A percentile compares a stretch with the other conserved stretches of the same genome.
Evolutionary conservation across 306 rosid species (phyloP).

Genomic region (Cicer chorassanicum): DNA sequence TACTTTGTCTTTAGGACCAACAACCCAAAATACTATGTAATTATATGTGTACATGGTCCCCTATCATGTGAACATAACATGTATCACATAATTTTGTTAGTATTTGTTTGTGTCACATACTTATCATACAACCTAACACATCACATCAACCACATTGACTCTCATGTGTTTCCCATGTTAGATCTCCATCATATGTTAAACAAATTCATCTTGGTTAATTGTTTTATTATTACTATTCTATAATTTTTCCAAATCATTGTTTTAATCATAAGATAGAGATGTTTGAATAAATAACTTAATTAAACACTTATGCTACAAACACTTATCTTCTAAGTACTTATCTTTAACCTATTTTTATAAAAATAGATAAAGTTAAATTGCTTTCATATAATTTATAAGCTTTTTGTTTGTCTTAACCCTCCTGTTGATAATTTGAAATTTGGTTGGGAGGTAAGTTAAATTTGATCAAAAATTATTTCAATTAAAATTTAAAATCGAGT

Average conservation of each 20-base stretch:
- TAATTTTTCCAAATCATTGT: constrained; percentile 22
- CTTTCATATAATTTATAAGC: background rate
- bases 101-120: constrained; percentile 51
- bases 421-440: too few relatives aligned
- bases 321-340: background rate
- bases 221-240: background rate
- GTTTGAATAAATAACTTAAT: background rate
- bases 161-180: constrained; percentile 59
- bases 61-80: constrained; percentile 52
- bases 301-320: background rate
- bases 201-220: constrained; percentile 6
- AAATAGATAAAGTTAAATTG: background rate
- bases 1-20: constrained; percentile 47
- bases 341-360: background rate
- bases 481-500: too few relatives aligned
- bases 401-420: too few relatives aligned
- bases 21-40: constrained; percentile 36
- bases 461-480: too few relatives aligned
- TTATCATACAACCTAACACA: constrained; percentile 65
- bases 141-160: constrained; percentile 58
- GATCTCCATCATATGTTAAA: constrained; percentile 52
- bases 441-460: too few relatives aligned
- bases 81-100: constrained; percentile 50
- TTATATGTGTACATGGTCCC: constrained; percentile 66
- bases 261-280: background rate